Percentiles rank a stretch among this genome's conserved stretches.
Conservation (phyloP, 768 basidiomycete species). For the Termitomyces heimii region DNA sequence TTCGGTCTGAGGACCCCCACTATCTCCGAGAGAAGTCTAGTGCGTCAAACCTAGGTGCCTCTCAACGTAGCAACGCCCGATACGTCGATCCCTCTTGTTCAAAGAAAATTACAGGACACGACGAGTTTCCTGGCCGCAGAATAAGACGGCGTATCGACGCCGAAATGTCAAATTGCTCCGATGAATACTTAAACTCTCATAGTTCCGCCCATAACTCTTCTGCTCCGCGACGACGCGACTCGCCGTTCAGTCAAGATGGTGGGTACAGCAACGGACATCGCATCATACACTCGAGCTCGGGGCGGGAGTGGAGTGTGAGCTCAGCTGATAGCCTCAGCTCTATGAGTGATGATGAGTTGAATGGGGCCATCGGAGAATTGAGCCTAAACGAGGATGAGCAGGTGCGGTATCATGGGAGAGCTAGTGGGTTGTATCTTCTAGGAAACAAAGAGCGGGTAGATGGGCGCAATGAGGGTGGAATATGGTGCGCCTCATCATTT, state of each 20-base stretch:
- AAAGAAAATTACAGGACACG: slow-evolving; percentile 3
- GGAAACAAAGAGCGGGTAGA: slow-evolving; percentile 56
- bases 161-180: slow-evolving; percentile 17
- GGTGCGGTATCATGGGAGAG: slow-evolving; percentile 83
- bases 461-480: slow-evolving; percentile 66
- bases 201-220: slow-evolving; percentile 18
- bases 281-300: background rate
- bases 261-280: background rate
- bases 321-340: slow-evolving; percentile 24
- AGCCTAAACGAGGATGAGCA: slow-evolving; percentile 85
- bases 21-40: slow-evolving; percentile 5
- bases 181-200: slow-evolving; percentile 7
- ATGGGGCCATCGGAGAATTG: slow-evolving; percentile 78
- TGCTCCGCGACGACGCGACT: slow-evolving; percentile 8
- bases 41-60: slow-evolving; percentile 2
- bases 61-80: slow-evolving; percentile 4
- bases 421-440: slow-evolving; percentile 73
- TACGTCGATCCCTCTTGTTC: slow-evolving; percentile 14
- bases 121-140: slow-evolving; percentile 34
- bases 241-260: slow-evolving; percentile 9
- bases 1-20: background rate
- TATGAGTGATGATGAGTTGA: slow-evolving; percentile 36
- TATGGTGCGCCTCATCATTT: slow-evolving; percentile 48
- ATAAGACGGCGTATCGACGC: slow-evolving; percentile 45
- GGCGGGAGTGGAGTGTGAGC: slow-evolving; percentile 26